phyloP scores from a whole-genome alignment of 345 rosid species.

The Eucalyptus pauciflora region DNA sequence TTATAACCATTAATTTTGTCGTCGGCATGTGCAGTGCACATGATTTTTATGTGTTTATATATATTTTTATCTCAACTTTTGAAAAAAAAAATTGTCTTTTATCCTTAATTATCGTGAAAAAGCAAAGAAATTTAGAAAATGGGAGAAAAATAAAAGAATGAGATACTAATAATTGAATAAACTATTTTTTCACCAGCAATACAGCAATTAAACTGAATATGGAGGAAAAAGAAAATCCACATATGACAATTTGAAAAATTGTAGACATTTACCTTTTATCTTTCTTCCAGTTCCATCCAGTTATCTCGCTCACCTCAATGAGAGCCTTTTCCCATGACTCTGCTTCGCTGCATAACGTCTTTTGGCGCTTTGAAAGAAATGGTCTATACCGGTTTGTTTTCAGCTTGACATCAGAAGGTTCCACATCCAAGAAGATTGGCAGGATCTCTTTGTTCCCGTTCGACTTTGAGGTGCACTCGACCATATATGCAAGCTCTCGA shows the following conservation, averaged over 20 bases:
- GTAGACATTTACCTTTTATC: not conserved
- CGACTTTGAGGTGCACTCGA: not conserved
- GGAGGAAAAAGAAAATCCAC: not conserved
- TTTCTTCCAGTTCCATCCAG: not conserved
- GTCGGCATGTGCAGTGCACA: not conserved
- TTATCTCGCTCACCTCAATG: not conserved
- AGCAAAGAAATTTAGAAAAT: not conserved
- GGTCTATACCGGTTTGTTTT: not conserved
- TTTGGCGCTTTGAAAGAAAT: not conserved
- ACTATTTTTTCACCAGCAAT: not conserved
- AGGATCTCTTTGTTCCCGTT: not conserved
- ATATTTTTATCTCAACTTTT: not conserved
- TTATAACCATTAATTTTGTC: not conserved
- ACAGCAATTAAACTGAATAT: not conserved
- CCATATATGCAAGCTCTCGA: not conserved
- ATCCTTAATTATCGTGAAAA: not conserved
- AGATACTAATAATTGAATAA: not conserved
- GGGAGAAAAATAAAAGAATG: too few species aligned
- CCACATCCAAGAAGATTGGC: not conserved
- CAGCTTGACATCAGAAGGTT: not conserved
- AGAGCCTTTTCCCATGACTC: not conserved
- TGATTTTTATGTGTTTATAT: not conserved
- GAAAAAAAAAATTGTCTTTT: not conserved
- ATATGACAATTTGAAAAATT: not conserved
- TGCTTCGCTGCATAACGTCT: rapidly evolving